Evolutionary conservation across 1,284 basidiomycete genomes (phyloP).

Genomic region (Tilletia indica): DNA sequence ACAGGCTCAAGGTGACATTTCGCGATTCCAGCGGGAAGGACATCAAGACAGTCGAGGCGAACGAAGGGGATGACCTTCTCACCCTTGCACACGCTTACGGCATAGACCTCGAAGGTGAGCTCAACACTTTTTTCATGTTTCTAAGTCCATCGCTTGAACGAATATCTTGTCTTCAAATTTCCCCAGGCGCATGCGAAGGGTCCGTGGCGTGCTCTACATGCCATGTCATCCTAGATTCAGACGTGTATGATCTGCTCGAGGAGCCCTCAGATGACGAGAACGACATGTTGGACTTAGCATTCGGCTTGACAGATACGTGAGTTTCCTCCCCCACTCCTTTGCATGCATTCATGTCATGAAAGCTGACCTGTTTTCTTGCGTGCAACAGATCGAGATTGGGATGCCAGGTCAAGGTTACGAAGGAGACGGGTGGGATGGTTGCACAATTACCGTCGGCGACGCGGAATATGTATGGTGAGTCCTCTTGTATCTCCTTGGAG

Average conservation of each 20-base stretch:
- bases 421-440: conserved; percentile 79
- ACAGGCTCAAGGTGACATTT: conserved; percentile 79
- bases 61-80: conserved; percentile 89
- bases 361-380: too few species aligned
- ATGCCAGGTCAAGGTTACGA: conserved; percentile 78
- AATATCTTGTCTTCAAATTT: too few species aligned
- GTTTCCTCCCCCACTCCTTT: conserved; percentile 33
- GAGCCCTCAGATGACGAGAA: conserved; percentile 95
- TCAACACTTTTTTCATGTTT: neutral
- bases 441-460: conserved; percentile 88
- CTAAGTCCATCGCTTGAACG: conserved; percentile 60
- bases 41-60: conserved; percentile 84
- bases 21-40: conserved; percentile 79
- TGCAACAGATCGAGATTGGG: conserved; percentile 62
- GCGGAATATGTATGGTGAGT: conserved; percentile 80
- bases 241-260: conserved; percentile 78
- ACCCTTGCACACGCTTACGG: conserved; percentile 92
- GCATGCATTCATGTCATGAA: too few species aligned
- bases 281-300: conserved; percentile 92
- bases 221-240: conserved; percentile 82
- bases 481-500: conserved; percentile 51
- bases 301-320: conserved; percentile 91
- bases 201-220: conserved; percentile 97
- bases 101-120: conserved; percentile 89
- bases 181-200: conserved; percentile 75